These are phyloP conservation scores for Candida qinlingensis DNA, from an alignment of 805 yeast genomes.

Conservation along the genomic window DNA sequence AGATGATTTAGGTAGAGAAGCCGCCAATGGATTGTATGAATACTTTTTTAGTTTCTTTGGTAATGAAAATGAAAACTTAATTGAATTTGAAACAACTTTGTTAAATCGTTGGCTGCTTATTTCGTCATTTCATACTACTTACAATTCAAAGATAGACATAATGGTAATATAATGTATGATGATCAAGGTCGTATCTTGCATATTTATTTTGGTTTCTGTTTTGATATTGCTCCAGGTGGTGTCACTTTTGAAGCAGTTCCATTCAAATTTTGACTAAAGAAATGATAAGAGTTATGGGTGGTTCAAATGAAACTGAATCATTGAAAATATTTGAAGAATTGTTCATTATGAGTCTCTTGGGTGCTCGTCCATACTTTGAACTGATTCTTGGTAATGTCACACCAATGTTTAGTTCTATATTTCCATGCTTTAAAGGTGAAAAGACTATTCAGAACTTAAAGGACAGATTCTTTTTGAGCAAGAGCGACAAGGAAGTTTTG, in stretches of 20 bases:
- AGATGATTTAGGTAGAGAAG: slow-evolving; percentile 98
- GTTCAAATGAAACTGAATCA: slow-evolving; percentile 75
- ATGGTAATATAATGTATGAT: slow-evolving; percentile 96
- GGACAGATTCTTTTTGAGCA: slow-evolving; percentile 73
- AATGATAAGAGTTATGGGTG: slow-evolving; percentile 97
- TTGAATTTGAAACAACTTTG: slow-evolving; percentile 90
- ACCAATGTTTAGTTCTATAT: slow-evolving; percentile 93
- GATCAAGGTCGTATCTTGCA: slow-evolving; percentile 92
- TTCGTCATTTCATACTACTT: slow-evolving; percentile 84
- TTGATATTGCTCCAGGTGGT: slow-evolving; percentile 98
- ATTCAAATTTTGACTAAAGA: slow-evolving; percentile 92
- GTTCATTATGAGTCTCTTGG: slow-evolving; percentile 87
- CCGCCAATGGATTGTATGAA: slow-evolving; percentile 93
- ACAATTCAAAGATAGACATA: slow-evolving; percentile 96
- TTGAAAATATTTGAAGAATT: slow-evolving; percentile 91
- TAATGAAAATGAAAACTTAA: slow-evolving; percentile 65
- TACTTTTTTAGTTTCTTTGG: slow-evolving; percentile 91
- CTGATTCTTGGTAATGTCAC: slow-evolving; percentile 76
- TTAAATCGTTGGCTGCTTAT: slow-evolving; percentile 91
- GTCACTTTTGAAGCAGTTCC: slow-evolving; percentile 98
- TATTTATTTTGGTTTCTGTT: slow-evolving; percentile 97
- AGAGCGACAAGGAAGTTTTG: slow-evolving; percentile 83
- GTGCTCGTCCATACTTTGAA: slow-evolving; percentile 84
- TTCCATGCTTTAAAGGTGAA: slow-evolving; percentile 88
- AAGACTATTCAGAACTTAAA: slow-evolving; percentile 75